These are phyloP conservation scores for Fusarium agapanthi DNA, from an alignment of 2,329 filamentous ascomycete species.

Conservation along the genomic window DNA sequence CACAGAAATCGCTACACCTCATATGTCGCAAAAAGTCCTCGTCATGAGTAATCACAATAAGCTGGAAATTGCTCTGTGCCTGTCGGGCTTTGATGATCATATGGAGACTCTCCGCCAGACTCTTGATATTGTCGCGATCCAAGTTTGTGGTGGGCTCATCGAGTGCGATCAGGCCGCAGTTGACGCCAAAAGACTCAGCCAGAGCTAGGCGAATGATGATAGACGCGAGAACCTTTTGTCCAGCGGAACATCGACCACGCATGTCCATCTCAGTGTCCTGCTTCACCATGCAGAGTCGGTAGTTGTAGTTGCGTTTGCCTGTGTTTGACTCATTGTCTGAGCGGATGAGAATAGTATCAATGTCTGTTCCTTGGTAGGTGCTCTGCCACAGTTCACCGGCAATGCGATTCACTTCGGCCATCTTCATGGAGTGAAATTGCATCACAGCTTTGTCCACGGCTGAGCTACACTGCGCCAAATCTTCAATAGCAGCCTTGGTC, in stretches of 20 bases:
- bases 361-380: slow-evolving; percentile 96
- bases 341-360: slow-evolving; percentile 94
- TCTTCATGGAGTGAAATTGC: slow-evolving; percentile 95
- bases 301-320: slow-evolving; percentile 90
- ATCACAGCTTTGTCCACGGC: slow-evolving; percentile 97
- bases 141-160: slow-evolving; percentile 98
- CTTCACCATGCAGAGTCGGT: slow-evolving; percentile 98
- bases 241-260: slow-evolving; percentile 95
- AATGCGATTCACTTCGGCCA: slow-evolving; percentile 97
- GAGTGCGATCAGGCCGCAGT: slow-evolving; percentile 94
- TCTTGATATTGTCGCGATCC: slow-evolving; percentile 92
- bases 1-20: slow-evolving; percentile 92
- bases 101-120: slow-evolving; percentile 84
- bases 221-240: slow-evolving; percentile 93
- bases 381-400: slow-evolving; percentile 96
- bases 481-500: slow-evolving; percentile 91
- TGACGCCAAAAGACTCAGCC: slow-evolving; percentile 94
- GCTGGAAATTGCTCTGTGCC: slow-evolving; percentile 93
- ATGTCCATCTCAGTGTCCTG: slow-evolving; percentile 99
- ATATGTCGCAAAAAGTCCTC: slow-evolving; percentile 94
- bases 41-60: slow-evolving; percentile 98
- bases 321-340: slow-evolving; percentile 83
- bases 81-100: slow-evolving; percentile 85
- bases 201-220: slow-evolving; percentile 98
- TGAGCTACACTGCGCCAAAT: slow-evolving; percentile 81